A percentile compares a stretch with the other conserved stretches of the same genome.
phyloP scores from a whole-genome alignment of 2,329 filamentous ascomycete genomes.

The Penicillium sp. region DNA sequence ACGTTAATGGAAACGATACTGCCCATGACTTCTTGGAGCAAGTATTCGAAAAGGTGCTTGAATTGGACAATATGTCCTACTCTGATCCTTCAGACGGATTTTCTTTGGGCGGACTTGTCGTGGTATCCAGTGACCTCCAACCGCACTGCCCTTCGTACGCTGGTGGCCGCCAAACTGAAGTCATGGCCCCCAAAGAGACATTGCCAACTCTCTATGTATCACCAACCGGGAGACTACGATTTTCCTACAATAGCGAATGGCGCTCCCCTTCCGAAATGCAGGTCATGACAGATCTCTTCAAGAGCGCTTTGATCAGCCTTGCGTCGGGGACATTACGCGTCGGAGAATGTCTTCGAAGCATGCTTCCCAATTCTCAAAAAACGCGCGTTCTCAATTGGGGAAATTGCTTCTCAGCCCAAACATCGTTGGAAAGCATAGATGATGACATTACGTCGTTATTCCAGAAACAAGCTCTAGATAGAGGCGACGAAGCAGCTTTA shows the following conservation, averaged over 20 bases:
- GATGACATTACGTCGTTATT: background rate
- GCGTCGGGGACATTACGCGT: background rate
- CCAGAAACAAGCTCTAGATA: background rate
- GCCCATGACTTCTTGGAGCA: background rate
- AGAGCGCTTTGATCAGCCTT: background rate
- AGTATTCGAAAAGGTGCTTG: conserved; percentile 2
- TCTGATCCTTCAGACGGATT: conserved; percentile 2
- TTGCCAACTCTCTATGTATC: background rate
- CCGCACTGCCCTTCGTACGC: background rate
- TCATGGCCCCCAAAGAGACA: background rate
- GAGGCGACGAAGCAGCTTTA: background rate
- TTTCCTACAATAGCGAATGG: background rate
- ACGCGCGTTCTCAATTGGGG: background rate
- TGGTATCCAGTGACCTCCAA: background rate
- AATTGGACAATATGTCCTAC: background rate
- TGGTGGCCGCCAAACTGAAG: background rate
- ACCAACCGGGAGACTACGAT: background rate
- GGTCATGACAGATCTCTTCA: conserved; percentile 1
- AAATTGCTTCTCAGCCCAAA: background rate
- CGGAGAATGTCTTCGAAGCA: background rate
- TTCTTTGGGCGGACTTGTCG: background rate
- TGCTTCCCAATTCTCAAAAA: conserved; percentile 2
- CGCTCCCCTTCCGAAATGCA: background rate
- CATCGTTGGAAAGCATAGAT: background rate
- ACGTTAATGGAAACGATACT: background rate